These are phyloP conservation scores for Eutrema salsugineum DNA, from an alignment of 441 rosid genomes.

Conservation along the genomic window DNA sequence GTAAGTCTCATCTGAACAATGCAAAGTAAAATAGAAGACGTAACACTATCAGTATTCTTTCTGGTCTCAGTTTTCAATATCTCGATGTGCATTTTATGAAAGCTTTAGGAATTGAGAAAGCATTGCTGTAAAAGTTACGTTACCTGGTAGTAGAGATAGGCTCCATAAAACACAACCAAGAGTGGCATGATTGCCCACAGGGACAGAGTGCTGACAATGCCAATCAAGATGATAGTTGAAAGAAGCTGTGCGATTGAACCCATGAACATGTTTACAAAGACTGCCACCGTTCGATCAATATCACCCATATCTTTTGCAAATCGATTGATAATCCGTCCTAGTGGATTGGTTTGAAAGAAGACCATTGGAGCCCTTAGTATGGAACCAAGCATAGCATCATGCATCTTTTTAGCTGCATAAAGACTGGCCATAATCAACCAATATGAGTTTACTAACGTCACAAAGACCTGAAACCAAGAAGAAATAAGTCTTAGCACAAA, in stretches of 20 bases:
- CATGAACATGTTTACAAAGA: conserved; percentile 76
- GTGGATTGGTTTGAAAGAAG: conserved; percentile 96
- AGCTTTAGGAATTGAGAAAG: neutral
- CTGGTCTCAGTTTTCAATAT: neutral
- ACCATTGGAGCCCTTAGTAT: conserved; percentile 97
- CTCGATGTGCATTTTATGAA: neutral
- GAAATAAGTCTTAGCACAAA: conserved; percentile 1
- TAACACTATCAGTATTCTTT: neutral
- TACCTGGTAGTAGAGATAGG: conserved; percentile 99
- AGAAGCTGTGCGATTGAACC: conserved; percentile 84
- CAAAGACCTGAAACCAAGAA: conserved; percentile 61
- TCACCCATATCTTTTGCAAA: conserved; percentile 98
- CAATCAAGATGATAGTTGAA: conserved; percentile 91
- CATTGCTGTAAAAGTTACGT: conserved; percentile 14
- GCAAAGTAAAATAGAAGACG: neutral
- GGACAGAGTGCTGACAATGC: conserved; percentile 95
- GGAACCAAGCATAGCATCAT: conserved; percentile 88
- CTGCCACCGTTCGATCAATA: conserved; percentile 87
- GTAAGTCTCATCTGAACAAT: neutral
- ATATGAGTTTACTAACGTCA: conserved; percentile 81
- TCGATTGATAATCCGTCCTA: conserved; percentile 92
- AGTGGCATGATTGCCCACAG: conserved; percentile 99
- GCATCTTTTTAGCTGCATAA: conserved; percentile 82
- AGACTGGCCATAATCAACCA: conserved; percentile 93
- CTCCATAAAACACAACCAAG: conserved; percentile 84